Percentiles rank a stretch among this genome's conserved stretches.
Conservation (phyloP, 768 basidiomycete genomes). For the Rhodosporidiobolus odoratus region DNA sequence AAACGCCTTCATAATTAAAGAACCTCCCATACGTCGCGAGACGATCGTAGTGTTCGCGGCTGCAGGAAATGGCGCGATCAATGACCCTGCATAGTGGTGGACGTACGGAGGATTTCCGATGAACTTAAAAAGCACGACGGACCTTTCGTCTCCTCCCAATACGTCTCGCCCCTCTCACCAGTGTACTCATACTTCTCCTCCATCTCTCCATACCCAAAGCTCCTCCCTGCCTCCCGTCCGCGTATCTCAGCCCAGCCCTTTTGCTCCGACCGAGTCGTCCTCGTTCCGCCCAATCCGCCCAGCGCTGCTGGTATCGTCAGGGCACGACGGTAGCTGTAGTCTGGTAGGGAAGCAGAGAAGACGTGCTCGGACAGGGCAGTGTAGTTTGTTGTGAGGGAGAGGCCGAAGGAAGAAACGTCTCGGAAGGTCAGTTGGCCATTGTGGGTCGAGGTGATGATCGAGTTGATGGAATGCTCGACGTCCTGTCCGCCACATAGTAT, state of each 20-base stretch:
- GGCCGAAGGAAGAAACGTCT: slow-evolving; percentile 5
- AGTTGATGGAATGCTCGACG: not conserved
- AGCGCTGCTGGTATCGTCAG: not conserved
- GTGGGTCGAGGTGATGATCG: not conserved
- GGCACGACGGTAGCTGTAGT: slow-evolving; percentile 9
- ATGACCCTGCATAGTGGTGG: too few species aligned
- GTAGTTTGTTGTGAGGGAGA: slow-evolving; percentile 20
- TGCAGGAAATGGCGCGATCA: not conserved
- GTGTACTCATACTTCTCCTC: not conserved
- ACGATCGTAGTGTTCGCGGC: slow-evolving; percentile 7
- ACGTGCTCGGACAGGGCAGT: not conserved
- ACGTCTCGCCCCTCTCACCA: slow-evolving; percentile 6
- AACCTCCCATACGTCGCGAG: not conserved
- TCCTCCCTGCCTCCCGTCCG: not conserved
- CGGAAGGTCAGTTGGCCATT: not conserved
- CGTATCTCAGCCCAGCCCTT: not conserved
- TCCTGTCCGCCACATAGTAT: not conserved
- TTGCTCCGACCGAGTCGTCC: not conserved
- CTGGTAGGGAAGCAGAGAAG: not conserved
- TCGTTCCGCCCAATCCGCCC: not conserved
- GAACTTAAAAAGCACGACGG: not conserved
- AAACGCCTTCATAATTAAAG: not conserved
- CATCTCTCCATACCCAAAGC: not conserved
- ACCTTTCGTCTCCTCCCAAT: slow-evolving; percentile 3
- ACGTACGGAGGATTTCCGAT: too few species aligned